These are phyloP conservation scores for Chrysosporium keratinophilum DNA, from an alignment of 2,329 filamentous ascomycete species.

Conservation along the genomic window DNA sequence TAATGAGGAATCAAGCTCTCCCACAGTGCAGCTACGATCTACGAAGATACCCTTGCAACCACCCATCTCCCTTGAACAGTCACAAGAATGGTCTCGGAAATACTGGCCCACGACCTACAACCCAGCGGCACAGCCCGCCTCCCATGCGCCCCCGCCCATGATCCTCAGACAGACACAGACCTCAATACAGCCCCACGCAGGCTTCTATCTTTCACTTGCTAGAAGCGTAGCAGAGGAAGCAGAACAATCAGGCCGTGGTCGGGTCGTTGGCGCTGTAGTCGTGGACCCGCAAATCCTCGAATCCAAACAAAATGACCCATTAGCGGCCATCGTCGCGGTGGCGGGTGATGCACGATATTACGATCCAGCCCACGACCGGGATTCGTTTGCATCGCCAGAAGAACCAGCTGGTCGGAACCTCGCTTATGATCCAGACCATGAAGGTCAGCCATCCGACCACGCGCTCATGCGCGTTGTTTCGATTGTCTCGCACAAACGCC, in stretches of 20 bases:
- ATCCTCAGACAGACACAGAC: constrained; percentile 27
- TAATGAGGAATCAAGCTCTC: neutral
- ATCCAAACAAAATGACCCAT: constrained; percentile 24
- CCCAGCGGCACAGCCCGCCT: constrained; percentile 34
- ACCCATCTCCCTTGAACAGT: constrained; percentile 32
- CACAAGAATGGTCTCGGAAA: constrained; percentile 33
- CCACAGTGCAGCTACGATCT: constrained; percentile 23
- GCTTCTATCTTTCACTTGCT: constrained; percentile 34
- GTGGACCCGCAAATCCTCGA: constrained; percentile 33
- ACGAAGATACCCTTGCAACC: constrained; percentile 34
- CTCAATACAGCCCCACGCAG: constrained; percentile 30
- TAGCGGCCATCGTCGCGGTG: constrained; percentile 35
- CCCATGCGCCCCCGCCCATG: constrained; percentile 34
- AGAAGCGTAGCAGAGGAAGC: constrained; percentile 32
- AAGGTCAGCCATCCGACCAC: constrained; percentile 38
- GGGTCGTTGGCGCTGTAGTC: constrained; percentile 36
- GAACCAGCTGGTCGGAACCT: neutral
- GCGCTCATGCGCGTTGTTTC: constrained; percentile 38
- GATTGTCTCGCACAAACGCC: constrained; percentile 34
- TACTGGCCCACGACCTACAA: constrained; percentile 39
- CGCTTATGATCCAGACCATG: constrained; percentile 26
- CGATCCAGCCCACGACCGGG: constrained; percentile 1
- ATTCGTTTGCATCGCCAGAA: neutral
- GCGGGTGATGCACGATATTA: constrained; percentile 36
- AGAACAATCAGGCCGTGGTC: constrained; percentile 28